These are phyloP conservation scores for Phaeosphaeria sp. DNA, from an alignment of 2,329 filamentous ascomycete species.

Conservation along the genomic window DNA sequence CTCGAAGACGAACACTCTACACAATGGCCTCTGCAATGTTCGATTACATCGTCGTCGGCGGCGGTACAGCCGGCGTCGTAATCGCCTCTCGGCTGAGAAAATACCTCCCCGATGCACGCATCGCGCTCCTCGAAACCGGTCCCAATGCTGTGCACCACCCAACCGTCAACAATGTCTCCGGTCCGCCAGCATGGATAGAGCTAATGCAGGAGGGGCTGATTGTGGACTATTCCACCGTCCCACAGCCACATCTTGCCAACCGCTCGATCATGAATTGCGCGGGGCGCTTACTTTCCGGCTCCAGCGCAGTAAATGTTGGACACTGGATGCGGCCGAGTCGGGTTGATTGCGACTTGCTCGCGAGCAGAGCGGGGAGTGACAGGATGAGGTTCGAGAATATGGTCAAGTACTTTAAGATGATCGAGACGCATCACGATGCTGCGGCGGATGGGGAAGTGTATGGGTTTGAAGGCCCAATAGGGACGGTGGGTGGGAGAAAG, in stretches of 20 bases:
- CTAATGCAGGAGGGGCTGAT: conserved; percentile 13
- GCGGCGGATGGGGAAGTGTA: conserved; percentile 13
- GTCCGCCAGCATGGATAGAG: conserved; percentile 5
- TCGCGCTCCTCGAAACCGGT: conserved; percentile 24
- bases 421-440: conserved; percentile 19
- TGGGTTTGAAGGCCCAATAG: conserved; percentile 26
- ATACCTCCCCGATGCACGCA: conserved; percentile 5
- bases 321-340: conserved; percentile 22
- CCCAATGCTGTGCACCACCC: conserved; percentile 18
- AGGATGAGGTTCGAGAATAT: conserved; percentile 21
- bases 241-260: conserved; percentile 18
- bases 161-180: conserved; percentile 14
- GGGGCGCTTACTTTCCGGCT: conserved; percentile 22
- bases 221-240: conserved; percentile 21
- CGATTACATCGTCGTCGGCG: conserved; percentile 33
- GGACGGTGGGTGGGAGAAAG: conserved; percentile 16
- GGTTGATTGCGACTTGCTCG: conserved; percentile 19
- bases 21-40: not conserved
- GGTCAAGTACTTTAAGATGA: conserved; percentile 17
- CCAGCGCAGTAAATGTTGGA: conserved; percentile 21
- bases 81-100: conserved; percentile 27
- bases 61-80: conserved; percentile 30
- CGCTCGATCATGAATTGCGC: conserved; percentile 17
- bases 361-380: conserved; percentile 17
- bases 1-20: no score